phyloP scores from a whole-genome alignment of 1,139 yeast genomes.

The Geotrichum candidum region DNA sequence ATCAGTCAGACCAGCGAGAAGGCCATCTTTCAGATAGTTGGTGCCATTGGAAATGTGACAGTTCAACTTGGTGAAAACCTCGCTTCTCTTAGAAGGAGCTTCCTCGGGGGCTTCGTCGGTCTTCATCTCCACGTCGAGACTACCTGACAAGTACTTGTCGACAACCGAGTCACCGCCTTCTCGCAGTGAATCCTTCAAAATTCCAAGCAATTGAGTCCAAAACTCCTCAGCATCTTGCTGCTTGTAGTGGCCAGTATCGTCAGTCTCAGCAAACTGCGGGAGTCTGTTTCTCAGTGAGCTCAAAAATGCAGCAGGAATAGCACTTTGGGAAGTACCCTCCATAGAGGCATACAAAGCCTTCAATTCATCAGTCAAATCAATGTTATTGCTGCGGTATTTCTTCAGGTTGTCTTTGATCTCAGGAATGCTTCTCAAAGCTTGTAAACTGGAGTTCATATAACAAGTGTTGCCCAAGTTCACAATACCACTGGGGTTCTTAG shows the following conservation, averaged over 20 bases:
- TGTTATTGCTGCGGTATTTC: slow-evolving; percentile 8
- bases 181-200: slow-evolving; percentile 38
- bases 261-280: slow-evolving; percentile 83
- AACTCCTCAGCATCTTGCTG: slow-evolving; percentile 99
- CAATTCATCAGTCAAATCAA: slow-evolving; percentile 29
- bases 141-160: slow-evolving; percentile 57
- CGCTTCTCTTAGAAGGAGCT: slow-evolving; percentile 43
- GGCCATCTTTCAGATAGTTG: slow-evolving; percentile 83
- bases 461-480: slow-evolving; percentile 91
- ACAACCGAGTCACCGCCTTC: slow-evolving; percentile 32
- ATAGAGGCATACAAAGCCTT: slow-evolving; percentile 33
- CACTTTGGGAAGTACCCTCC: slow-evolving; percentile 31
- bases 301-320: slow-evolving; percentile 56
- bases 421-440: slow-evolving; percentile 63
- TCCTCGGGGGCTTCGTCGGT: slow-evolving; percentile 55
- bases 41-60: slow-evolving; percentile 86
- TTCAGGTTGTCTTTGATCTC: slow-evolving; percentile 43
- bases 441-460: slow-evolving; percentile 84
- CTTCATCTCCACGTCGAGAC: slow-evolving; percentile 56
- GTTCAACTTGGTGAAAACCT: slow-evolving; percentile 62
- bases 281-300: slow-evolving; percentile 41
- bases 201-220: slow-evolving; percentile 66
- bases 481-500: slow-evolving; percentile 64
- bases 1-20: slow-evolving; percentile 68
- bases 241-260: slow-evolving; percentile 63